Evolutionary conservation across 2,329 filamentous ascomycete genomes (phyloP), one percentile per base, ranked within the genome.

Genomic region (Lachnellula occidentalis): DNA sequence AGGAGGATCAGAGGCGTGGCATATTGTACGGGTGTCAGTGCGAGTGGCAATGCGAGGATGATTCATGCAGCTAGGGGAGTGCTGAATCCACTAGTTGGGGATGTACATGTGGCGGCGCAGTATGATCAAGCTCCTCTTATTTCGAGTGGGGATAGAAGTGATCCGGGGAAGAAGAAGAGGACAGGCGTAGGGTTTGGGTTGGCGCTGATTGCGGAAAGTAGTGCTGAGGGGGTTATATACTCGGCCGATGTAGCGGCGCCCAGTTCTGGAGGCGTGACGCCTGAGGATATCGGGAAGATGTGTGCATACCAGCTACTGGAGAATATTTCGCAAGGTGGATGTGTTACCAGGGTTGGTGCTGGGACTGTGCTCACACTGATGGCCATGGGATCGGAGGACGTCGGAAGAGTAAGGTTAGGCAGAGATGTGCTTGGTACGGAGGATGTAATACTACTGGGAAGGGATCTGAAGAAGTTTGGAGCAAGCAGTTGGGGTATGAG

Each of bases 331-430:
- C 81, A 86, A 63, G 92, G 92, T 11, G 94, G 94, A 1, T 96
- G 90, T 69, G 88, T 89, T 3, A 86, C 85, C 51, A 78, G 77
- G 14, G 79, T 87, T 3, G 88, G 90, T 2, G 85, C 86, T 5
- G 77, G 82, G 3, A 92, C 87, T 0, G 79, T 96, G 60, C 72
- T 99, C 51, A 88, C 86, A 17, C 76, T 99, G 59, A 99, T 99
- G 94, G 90, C 92, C 34, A 97, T 99, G 94, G 94, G 94, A 0
- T 90, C 88, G 1, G 94, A 97, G 69, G 94, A 99, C 71, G 91
- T 99, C 14, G 94, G 94, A 4, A 81, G 94, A 56, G 71, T 99
- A 61, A 82, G 89, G 59, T 69, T 99, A 55, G 90, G 92, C 34
- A 85, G 83, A 64, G 88, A 92, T 46, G 83, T 96, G 0, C 73